A percentile compares a stretch with the other conserved stretches of the same genome.
Evolutionary conservation across 1,139 yeast species (phyloP).

Genomic region (Kluyveromyces sp.): DNA sequence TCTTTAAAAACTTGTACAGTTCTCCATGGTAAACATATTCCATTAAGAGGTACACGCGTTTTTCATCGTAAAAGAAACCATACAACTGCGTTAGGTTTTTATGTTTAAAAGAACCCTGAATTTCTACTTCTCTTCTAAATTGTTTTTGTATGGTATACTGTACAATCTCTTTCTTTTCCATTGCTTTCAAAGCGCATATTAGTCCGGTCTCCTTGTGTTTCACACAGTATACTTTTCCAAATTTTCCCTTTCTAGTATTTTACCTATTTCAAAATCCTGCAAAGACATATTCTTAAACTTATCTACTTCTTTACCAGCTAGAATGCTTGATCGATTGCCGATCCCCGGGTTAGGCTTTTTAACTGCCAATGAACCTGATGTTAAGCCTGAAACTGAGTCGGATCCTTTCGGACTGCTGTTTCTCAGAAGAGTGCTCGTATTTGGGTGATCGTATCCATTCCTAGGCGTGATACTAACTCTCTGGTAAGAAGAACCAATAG

Average conservation of each 20-base stretch:
- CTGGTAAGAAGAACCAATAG: not conserved
- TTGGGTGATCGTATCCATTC: too few relatives aligned
- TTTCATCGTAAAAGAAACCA: slow-evolving; percentile 77
- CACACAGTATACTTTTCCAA: slow-evolving; percentile 89
- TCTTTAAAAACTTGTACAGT: slow-evolving; percentile 62
- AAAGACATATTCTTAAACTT: slow-evolving; percentile 11
- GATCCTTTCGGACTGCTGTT: not conserved
- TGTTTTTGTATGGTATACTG: slow-evolving; percentile 79
- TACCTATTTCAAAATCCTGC: slow-evolving; percentile 77
- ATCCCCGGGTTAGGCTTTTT: not conserved
- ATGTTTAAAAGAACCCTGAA: slow-evolving; percentile 72
- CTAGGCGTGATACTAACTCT: not conserved
- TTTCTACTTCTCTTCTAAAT: slow-evolving; percentile 84
- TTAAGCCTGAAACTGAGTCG: too few relatives aligned
- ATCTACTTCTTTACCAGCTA: not conserved
- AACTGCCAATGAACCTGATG: not conserved
- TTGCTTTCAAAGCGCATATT: slow-evolving; percentile 83
- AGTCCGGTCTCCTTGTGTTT: slow-evolving; percentile 67
- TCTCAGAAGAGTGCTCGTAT: not conserved
- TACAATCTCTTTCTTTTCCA: slow-evolving; percentile 74
- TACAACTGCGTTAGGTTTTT: slow-evolving; percentile 71
- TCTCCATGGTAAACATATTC: slow-evolving; percentile 89
- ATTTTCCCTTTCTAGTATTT: slow-evolving; percentile 81
- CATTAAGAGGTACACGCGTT: slow-evolving; percentile 70
- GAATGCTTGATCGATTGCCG: not conserved